Evolutionary conservation across 2,329 filamentous ascomycete species (phyloP).

Genomic region (Emmonsia crescens): DNA sequence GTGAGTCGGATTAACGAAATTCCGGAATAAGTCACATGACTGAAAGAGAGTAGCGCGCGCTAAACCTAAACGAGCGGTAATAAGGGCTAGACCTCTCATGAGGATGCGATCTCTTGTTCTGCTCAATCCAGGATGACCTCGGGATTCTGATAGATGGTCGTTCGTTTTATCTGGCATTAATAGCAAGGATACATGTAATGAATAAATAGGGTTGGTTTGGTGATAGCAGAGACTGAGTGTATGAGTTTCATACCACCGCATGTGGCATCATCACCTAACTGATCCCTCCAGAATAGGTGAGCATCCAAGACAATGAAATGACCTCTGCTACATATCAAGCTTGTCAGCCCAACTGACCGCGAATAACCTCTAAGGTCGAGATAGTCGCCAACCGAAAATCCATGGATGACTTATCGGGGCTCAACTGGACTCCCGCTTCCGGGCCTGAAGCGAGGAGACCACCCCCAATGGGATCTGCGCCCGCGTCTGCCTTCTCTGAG

Average conservation of each 20-base stretch:
- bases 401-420: slow-evolving; percentile 40
- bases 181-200: neutral
- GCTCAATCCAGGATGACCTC: neutral
- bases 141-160: neutral
- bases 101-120: neutral
- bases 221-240: neutral
- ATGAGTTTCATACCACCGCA: neutral
- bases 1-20: neutral
- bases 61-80: neutral
- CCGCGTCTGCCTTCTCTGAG: slow-evolving; percentile 25
- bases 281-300: neutral
- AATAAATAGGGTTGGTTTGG: neutral
- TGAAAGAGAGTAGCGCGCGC: neutral
- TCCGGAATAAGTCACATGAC: neutral
- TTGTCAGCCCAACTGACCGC: neutral
- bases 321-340: neutral
- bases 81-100: neutral
- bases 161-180: neutral
- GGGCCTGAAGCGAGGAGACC: slow-evolving; percentile 26
- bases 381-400: neutral
- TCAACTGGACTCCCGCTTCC: slow-evolving; percentile 33
- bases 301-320: neutral
- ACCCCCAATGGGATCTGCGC: slow-evolving; percentile 25
- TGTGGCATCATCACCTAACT: neutral
- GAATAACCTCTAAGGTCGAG: neutral